Conservation (phyloP, 805 yeast species). For the Ogataea methanolica region DNA sequence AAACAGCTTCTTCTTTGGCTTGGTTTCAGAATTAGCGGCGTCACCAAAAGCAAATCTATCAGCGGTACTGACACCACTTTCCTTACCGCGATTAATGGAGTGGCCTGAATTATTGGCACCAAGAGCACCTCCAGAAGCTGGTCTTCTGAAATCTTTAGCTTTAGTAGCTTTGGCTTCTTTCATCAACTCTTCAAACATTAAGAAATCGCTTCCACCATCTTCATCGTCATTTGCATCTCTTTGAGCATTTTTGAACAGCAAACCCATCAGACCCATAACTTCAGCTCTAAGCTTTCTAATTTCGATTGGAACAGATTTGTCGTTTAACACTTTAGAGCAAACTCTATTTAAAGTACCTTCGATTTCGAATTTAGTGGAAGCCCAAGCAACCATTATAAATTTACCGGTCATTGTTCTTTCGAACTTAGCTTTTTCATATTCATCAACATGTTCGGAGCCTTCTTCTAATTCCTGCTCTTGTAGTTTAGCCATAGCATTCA, state of each 20-base stretch:
- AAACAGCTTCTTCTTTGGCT: slow-evolving; percentile 2
- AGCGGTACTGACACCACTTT: not conserved
- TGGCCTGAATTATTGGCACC: not conserved
- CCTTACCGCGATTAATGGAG: not conserved
- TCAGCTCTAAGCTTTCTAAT: slow-evolving; percentile 58
- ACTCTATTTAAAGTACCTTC: slow-evolving; percentile 68
- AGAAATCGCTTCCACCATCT: slow-evolving; percentile 70
- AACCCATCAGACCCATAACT: slow-evolving; percentile 56
- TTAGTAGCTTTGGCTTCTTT: slow-evolving; percentile 28
- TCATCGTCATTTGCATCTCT: slow-evolving; percentile 42
- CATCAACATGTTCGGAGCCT: slow-evolving; percentile 38
- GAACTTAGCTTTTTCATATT: slow-evolving; percentile 51
- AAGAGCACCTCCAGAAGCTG: slow-evolving; percentile 3
- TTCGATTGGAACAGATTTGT: slow-evolving; percentile 42
- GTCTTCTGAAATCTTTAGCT: slow-evolving; percentile 26
- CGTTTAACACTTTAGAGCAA: slow-evolving; percentile 61
- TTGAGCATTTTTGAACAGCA: slow-evolving; percentile 51
- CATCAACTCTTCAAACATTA: slow-evolving; percentile 62
- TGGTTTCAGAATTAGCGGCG: not conserved
- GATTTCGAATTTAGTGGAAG: slow-evolving; percentile 74
- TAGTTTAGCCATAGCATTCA: slow-evolving; percentile 67
- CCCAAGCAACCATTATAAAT: slow-evolving; percentile 81
- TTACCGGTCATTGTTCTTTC: slow-evolving; percentile 75
- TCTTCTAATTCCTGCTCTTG: slow-evolving; percentile 30
- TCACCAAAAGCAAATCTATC: not conserved